Conservation (phyloP, 306 rosid genomes). For the Malus domestica region DNA sequence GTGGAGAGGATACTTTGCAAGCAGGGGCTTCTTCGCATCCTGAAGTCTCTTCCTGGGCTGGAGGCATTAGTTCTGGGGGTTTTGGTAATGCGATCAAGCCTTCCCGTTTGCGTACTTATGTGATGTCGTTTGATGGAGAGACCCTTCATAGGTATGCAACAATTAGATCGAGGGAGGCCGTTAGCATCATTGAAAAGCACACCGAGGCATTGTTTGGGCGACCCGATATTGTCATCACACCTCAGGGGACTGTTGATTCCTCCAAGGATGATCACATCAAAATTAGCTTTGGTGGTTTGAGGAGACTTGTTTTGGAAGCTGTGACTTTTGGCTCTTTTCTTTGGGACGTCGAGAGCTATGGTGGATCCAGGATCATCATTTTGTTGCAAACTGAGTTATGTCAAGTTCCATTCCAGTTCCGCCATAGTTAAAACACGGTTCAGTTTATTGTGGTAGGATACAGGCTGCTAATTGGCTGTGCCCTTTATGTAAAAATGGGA, state of each 20-base stretch:
- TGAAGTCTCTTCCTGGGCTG: conserved; percentile 51
- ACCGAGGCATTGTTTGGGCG: conserved; percentile 89
- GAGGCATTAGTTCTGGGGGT: conserved; percentile 36
- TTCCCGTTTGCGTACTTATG: conserved; percentile 60
- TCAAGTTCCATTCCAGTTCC: no score
- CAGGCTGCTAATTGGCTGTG: no score
- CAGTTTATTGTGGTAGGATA: no score
- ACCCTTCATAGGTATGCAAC: conserved; percentile 85
- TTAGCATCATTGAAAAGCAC: conserved; percentile 83
- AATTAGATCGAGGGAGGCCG: conserved; percentile 77
- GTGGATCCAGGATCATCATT: conserved; percentile 91
- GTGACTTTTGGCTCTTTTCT: conserved; percentile 87
- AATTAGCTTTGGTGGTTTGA: conserved; percentile 80
- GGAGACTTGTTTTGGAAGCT: conserved; percentile 79
- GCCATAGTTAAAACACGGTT: no score
- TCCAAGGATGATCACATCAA: conserved; percentile 57
- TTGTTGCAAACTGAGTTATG: conserved; percentile 48
- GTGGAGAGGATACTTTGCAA: conserved; percentile 24
- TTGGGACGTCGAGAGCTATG: conserved; percentile 89
- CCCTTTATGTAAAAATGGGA: no score
- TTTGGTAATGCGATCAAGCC: conserved; percentile 34
- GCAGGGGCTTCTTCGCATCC: conserved; percentile 46
- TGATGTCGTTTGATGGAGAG: conserved; percentile 87
- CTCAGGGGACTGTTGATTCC: conserved; percentile 55
- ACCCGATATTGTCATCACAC: conserved; percentile 62